Evolutionary conservation across 768 basidiomycete genomes (phyloP).

Genomic region (Butyriboletus loyo): DNA sequence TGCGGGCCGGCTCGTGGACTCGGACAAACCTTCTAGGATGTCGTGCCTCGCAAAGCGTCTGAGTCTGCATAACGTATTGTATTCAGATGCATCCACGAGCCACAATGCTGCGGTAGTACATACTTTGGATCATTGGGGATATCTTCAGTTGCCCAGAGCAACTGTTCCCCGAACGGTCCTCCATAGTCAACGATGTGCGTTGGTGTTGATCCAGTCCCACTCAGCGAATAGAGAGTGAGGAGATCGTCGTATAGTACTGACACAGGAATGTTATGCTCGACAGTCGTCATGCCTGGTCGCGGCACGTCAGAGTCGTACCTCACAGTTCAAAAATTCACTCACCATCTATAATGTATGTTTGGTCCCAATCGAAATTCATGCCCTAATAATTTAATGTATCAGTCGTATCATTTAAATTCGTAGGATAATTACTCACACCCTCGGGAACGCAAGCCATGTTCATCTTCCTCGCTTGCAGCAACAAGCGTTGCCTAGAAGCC

Average conservation of each 20-base stretch:
- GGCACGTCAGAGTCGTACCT: not conserved
- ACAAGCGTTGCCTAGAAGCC: constrained; percentile 64
- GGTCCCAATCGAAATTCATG: constrained; percentile 78
- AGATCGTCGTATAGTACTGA: constrained; percentile 67
- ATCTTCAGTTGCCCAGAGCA: constrained; percentile 63
- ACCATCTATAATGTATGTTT: constrained; percentile 79
- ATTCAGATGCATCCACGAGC: not conserved
- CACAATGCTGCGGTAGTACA: constrained; percentile 3
- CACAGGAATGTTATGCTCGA: constrained; percentile 69
- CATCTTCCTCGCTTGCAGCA: constrained; percentile 57
- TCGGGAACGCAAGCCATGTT: constrained; percentile 74
- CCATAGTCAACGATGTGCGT: constrained; percentile 79
- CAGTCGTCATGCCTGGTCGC: constrained; percentile 65
- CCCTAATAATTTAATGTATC: constrained; percentile 36
- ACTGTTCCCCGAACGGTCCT: constrained; percentile 65
- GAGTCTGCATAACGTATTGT: constrained; percentile 39
- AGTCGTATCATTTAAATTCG: not conserved
- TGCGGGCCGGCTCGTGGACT: constrained; percentile 57
- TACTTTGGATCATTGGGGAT: constrained; percentile 70
- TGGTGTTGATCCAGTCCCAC: constrained; percentile 71
- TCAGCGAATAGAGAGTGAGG: constrained; percentile 55
- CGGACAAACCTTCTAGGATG: constrained; percentile 54
- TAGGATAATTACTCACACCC: constrained; percentile 40
- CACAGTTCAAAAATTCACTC: constrained; percentile 6
- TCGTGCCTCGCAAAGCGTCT: constrained; percentile 64